Evolutionary conservation across 2,329 filamentous ascomycete genomes (phyloP), one percentile per base, ranked within the genome.

Genomic region (Spiromastix sp.): DNA sequence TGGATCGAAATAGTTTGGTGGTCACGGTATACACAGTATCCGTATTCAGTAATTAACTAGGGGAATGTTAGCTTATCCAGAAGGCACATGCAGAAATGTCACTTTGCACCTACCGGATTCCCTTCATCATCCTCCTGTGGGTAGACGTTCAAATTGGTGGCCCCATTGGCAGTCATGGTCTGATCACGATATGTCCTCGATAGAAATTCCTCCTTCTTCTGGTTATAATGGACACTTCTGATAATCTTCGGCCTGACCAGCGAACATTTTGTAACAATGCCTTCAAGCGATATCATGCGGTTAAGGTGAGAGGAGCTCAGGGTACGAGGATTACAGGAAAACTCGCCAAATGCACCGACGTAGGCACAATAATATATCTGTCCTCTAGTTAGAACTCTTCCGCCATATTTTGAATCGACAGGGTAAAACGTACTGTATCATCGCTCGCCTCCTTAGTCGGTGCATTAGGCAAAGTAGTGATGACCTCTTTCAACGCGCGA

Each of bases 1-100:
- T 98, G 91, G 46, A 98, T 95, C 0, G 89, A 95, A 41, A 98
- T 85, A 11, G 85, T 94, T 60, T 98, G 91, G 56, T 98, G 91
- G 57, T 98, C 91, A 53, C 89, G 75, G 63, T 95, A 98, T 33
- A 82, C 91, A 57, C 81, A 93, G 64, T 93, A 89, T 16, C 91
- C 91, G 57, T 96, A 98, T 56, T 98, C 91, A 3, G 91, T 98
- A 39, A 85, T 75, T 13, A 98, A 71, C 63, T 74, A 43, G 11
- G 34, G 9, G 16, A n/a, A 6, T 11, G 16, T 21, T 29, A 36
- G 25, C 22, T 9, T 13, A 17, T 29, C 12, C n/a, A 11, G 5
- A 2, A 4, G 2, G 5, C 19, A 43, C 31, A 45, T 38, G 16
- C 5, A 13, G 8, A 15, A 26, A 12, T 7, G n/a, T 25, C 13